Base-by-base conservation (phyloP, 169 alveolate species). In the Amoebophrya sp. region DNA sequence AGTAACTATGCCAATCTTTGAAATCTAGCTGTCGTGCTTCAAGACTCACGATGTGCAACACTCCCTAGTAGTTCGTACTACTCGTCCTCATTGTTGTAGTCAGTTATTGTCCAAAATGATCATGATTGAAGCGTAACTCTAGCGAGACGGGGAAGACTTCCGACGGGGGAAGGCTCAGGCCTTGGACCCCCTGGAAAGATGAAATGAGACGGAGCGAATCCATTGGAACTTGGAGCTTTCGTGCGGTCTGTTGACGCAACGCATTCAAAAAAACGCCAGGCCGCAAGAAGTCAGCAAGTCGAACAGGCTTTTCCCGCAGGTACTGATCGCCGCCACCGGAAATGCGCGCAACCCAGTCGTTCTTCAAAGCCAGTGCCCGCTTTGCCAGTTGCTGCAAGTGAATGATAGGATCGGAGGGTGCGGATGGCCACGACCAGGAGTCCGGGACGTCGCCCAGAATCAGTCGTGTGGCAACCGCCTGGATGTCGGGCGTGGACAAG, bases 211-310 rank as follows among this genome's bases (percentile, higher is more conserved):
- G 18, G 33, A 65, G 26, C 2, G 83, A 65, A 36, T 65, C 83
- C 83, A 65, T 65, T 36, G 83, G 83, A 6, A 6, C 2, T 36
- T 65, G 89, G 39, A 77, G 92, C 47, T 77, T 92, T 55, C 93
- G 41, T 33, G 93, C 93, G 34, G 93, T 89, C 36, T 92, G 90
- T 41, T 92, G 93, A 3, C 93, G 92, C 41, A 94, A 77, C 40
- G 95, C 96, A 76, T 94, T 95, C 38, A 95, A 92, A 93, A 95
- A 94, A 39, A 97, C 97, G 91, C 96, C 98, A 14, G 98, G 98
- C 90, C 96, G 97, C 93, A 97, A 95, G 89, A 97, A 93, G 78
- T 97, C 98, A 40, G 97, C 95, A 93, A 96, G 92, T 90, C 94
- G 91, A 39, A 97, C 93, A 40, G 95, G 92, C 78, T 90, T 92